Evolutionary conservation across 139 green algal genomes (phyloP).

Genomic region (Eudorina sp.): DNA sequence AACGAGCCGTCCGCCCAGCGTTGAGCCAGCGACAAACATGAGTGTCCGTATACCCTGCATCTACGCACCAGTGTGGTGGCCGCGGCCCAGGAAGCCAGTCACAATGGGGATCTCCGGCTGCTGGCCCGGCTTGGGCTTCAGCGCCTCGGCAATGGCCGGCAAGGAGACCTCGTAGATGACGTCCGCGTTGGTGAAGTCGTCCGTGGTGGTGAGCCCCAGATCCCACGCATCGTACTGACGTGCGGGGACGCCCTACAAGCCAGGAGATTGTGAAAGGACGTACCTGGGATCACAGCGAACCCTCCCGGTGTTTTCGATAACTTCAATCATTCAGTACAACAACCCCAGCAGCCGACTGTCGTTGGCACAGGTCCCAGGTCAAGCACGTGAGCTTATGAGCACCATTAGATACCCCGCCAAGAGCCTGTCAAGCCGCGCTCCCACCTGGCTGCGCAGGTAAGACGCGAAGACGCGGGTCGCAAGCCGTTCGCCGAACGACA

Average conservation of each 20-base stretch:
- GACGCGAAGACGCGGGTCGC: conserved; percentile 95
- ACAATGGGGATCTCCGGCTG: conserved; percentile 84
- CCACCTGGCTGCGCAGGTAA: conserved; percentile 57
- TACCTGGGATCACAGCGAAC: too few relatives aligned
- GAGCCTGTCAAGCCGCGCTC: too few relatives aligned
- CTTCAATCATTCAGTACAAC: too few relatives aligned
- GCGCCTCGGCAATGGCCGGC: conserved; percentile 49
- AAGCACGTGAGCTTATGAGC: too few relatives aligned
- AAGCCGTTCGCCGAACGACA: conserved; percentile 98
- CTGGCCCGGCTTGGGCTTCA: conserved; percentile 31
- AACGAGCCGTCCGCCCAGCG: too few relatives aligned
- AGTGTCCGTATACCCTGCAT: too few relatives aligned
- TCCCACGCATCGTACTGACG: conserved; percentile 92
- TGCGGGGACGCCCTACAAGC: conserved; percentile 70
- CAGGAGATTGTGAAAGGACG: too few relatives aligned
- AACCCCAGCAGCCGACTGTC: too few relatives aligned
- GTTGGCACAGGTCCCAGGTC: too few relatives aligned
- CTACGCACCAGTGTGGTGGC: conserved; percentile 61
- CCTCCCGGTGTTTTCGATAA: too few relatives aligned
- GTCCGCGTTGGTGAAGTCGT: conserved; percentile 94
- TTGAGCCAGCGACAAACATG: too few relatives aligned
- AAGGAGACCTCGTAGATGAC: conserved; percentile 62
- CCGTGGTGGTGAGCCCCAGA: conserved; percentile 91
- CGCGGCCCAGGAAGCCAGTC: conserved; percentile 96
- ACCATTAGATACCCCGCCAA: too few relatives aligned